Base-by-base conservation (phyloP, 2,329 filamentous ascomycete genomes). In the Cercospora sp. region DNA sequence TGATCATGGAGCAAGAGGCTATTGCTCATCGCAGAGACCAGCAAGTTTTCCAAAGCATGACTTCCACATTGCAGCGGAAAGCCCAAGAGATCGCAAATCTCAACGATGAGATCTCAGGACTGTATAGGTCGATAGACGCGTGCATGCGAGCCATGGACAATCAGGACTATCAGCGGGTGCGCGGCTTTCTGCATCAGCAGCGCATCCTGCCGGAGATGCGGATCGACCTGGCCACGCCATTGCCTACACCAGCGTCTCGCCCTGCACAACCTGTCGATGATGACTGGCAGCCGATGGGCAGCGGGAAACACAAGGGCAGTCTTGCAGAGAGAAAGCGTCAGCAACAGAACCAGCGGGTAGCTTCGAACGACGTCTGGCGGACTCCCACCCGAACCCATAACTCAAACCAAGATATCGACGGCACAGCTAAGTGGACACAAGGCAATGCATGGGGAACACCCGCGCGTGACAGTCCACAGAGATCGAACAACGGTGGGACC, bases 1-100 rank as follows among this genome's bases (percentile, higher is more conserved):
- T 59, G 3, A 58, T 65, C 3, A 66, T 73, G 53, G 37, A 68
- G 10, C 66, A 64, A 55, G 71, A 73, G 45, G 70, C 69, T 18
- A 26, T 64, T 10, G 53, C 26, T 16, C 68, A 64, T 61, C 57
- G 65, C 5, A 12, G 60, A 51, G 69, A 72, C 32, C 65, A 61
- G 2, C 65, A 68, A 13, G 37, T 70, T 9, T 68, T 69, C 43
- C 63, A 68, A 24, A 53, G 53, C 37, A 69, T 69, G 60, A 43
- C 55, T 5, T 43, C 59, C 24, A 55, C 67, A n/a, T 32, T 69
- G 28, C 63, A 69, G 28, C 63, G 67, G 1, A 69, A 69, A 61
- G 67, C 63, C 32, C 67, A 69, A 57, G 67, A 63, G 3, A 53
- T 69, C n/a, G n/a, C 32, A 12, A 43, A 37, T 8, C 8, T 63